A percentile compares a stretch with the other conserved stretches of the same genome.
Evolutionary conservation across 2,329 filamentous ascomycete genomes (phyloP).

Genomic region (Botrytis elliptica): DNA sequence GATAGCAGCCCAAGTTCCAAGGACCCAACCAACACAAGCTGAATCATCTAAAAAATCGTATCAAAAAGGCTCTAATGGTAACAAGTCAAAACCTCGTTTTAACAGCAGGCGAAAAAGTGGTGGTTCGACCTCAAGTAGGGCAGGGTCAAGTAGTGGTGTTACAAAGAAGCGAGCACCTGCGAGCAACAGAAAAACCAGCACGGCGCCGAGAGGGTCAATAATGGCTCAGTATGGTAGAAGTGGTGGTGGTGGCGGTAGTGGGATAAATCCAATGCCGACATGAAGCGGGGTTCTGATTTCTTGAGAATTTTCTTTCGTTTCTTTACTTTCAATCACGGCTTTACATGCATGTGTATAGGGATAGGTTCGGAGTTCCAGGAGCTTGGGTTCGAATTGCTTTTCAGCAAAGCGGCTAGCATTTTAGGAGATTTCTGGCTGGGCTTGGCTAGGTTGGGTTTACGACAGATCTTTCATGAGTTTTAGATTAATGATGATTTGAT

Average conservation of each 20-base stretch:
- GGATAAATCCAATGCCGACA: slow-evolving; percentile 32
- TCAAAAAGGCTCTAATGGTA: background rate
- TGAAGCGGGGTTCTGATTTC: background rate
- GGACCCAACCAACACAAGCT: background rate
- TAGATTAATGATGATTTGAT: background rate
- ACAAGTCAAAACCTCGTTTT: background rate
- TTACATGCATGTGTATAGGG: background rate
- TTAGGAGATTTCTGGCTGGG: background rate
- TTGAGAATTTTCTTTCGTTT: background rate
- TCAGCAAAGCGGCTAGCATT: slow-evolving; percentile 3
- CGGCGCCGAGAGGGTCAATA: slow-evolving; percentile 5
- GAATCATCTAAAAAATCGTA: slow-evolving; percentile 3
- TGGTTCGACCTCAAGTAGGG: slow-evolving; percentile 5
- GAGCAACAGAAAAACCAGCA: slow-evolving; percentile 23
- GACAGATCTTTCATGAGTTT: background rate
- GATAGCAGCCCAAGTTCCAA: background rate
- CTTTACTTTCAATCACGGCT: background rate
- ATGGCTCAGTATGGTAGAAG: slow-evolving; percentile 17
- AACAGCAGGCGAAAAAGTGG: slow-evolving; percentile 14
- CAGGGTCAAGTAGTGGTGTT: slow-evolving; percentile 24
- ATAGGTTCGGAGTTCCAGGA: slow-evolving; percentile 8
- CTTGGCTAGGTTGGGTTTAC: background rate
- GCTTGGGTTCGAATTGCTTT: slow-evolving; percentile 5
- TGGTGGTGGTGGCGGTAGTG: slow-evolving; percentile 24
- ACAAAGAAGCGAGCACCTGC: slow-evolving; percentile 28